Percentiles rank a stretch among this genome's conserved stretches.
Evolutionary conservation across 1,284 basidiomycete species (phyloP).

Genomic region (Moesziomyces sp.): DNA sequence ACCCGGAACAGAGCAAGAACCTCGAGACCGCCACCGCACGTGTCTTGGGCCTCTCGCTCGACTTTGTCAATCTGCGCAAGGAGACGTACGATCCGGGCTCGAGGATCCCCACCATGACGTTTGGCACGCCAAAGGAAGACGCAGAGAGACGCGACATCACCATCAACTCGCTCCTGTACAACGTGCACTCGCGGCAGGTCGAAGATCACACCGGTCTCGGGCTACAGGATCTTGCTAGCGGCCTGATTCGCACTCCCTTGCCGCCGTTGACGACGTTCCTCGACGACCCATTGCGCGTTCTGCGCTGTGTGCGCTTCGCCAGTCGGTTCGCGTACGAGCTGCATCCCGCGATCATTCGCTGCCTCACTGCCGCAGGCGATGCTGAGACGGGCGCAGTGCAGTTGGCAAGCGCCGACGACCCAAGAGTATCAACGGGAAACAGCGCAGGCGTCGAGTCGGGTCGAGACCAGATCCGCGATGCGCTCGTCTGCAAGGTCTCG

Average conservation of each 20-base stretch:
- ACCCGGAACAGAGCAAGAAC: conserved; percentile 98
- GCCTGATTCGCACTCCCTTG: conserved; percentile 88
- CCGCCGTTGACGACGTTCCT: conserved; percentile 86
- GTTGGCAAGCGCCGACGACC: conserved; percentile 35
- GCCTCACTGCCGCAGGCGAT: conserved; percentile 33
- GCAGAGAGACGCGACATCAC: conserved; percentile 91
- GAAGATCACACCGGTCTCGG: conserved; percentile 90
- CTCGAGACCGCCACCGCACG: conserved; percentile 93
- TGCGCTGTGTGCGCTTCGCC: conserved; percentile 91
- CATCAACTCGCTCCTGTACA: conserved; percentile 96
- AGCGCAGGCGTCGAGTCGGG: conserved; percentile 27
- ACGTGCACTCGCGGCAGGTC: conserved; percentile 85
- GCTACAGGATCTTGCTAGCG: conserved; percentile 80
- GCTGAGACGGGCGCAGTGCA: conserved; percentile 5
- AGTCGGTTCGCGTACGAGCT: conserved; percentile 87
- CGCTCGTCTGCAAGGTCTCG: conserved; percentile 61
- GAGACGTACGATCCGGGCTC: conserved; percentile 84
- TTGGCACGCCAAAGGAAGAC: conserved; percentile 92
- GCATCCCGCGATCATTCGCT: conserved; percentile 75
- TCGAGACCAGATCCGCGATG: conserved; percentile 71
- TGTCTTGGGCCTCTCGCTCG: conserved; percentile 84
- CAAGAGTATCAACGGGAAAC: conserved; percentile 16
- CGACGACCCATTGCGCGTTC: conserved; percentile 91
- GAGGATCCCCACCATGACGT: conserved; percentile 86
- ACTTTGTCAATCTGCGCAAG: conserved; percentile 95